A percentile compares a stretch with the other conserved stretches of the same genome.
These are phyloP conservation scores for Aspergillus taichungensis DNA, from an alignment of 495 filamentous ascomycete genomes.

Conservation along the genomic window DNA sequence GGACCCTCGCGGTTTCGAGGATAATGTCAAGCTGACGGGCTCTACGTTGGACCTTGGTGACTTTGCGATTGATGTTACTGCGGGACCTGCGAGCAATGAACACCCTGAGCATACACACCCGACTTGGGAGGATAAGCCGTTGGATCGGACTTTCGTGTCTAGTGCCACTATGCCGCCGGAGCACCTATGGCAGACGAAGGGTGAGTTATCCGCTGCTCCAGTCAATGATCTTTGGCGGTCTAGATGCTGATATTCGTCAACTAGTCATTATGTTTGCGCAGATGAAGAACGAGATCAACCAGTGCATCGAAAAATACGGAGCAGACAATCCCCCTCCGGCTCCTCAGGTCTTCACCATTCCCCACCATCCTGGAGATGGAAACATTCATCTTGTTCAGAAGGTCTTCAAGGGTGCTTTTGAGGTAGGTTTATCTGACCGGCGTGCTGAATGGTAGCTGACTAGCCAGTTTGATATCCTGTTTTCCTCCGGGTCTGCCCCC, in stretches of 20 bases:
- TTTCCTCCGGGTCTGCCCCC: constrained; percentile 68
- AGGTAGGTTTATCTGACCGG: constrained; percentile 30
- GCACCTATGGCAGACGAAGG: constrained; percentile 79
- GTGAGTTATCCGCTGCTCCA: constrained; percentile 19
- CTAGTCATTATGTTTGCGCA: constrained; percentile 60
- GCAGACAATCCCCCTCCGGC: constrained; percentile 67
- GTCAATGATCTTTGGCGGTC: background rate
- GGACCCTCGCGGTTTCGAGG: constrained; percentile 53
- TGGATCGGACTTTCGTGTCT: constrained; percentile 66
- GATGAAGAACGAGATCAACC: constrained; percentile 69
- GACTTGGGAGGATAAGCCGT: constrained; percentile 60
- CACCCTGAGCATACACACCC: constrained; percentile 54
- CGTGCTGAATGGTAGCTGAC: constrained; percentile 8
- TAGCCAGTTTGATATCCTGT: constrained; percentile 77
- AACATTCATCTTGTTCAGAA: constrained; percentile 91
- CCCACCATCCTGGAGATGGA: constrained; percentile 57
- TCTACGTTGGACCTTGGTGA: constrained; percentile 67
- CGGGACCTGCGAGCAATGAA: constrained; percentile 52
- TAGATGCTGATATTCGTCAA: constrained; percentile 5
- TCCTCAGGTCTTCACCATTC: constrained; percentile 74
- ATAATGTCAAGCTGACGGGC: constrained; percentile 67
- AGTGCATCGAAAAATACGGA: constrained; percentile 58
- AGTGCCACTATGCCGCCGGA: constrained; percentile 59
- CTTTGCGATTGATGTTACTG: constrained; percentile 73
- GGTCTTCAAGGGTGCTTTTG: constrained; percentile 81